phyloP scores from a whole-genome alignment of 441 rosid species.

The Euphorbia schlechtendalii region DNA sequence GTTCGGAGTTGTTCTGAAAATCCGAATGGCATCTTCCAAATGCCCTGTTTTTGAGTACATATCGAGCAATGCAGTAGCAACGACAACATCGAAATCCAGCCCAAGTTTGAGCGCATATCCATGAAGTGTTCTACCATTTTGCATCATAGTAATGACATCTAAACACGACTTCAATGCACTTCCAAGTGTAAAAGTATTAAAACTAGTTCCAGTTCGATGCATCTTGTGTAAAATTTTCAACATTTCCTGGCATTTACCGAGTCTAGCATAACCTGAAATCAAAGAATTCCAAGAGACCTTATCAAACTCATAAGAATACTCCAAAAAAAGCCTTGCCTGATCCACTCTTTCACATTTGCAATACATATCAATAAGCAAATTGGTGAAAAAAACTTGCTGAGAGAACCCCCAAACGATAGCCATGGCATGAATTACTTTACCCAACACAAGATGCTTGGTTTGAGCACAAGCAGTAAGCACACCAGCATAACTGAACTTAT shows the following conservation, averaged over 20 bases:
- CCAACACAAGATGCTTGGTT: neutral
- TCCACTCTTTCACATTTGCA: constrained; percentile 10
- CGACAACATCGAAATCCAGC: constrained; percentile 34
- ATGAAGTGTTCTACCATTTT: constrained; percentile 37
- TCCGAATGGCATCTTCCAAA: constrained; percentile 26
- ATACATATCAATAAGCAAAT: constrained; percentile 15
- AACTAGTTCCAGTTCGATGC: constrained; percentile 34
- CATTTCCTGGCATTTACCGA: constrained; percentile 32
- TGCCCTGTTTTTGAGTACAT: constrained; percentile 43
- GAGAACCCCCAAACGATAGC: constrained; percentile 9
- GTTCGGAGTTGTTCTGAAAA: constrained; percentile 31
- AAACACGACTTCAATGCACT: constrained; percentile 45
- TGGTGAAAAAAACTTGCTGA: constrained; percentile 8
- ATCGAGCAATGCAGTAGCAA: constrained; percentile 47
- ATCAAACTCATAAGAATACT: constrained; percentile 6
- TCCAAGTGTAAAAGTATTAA: constrained; percentile 37
- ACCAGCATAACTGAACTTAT: constrained; percentile 13
- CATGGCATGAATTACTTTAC: constrained; percentile 8
- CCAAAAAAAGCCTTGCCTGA: constrained; percentile 12
- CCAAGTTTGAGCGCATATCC: constrained; percentile 34
- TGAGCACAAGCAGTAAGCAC: constrained; percentile 14
- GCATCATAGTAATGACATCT: constrained; percentile 16
- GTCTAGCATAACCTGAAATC: constrained; percentile 11
- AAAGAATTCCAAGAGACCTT: constrained; percentile 12
- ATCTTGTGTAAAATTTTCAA: constrained; percentile 31